These are phyloP conservation scores for Alternaria atra DNA, from an alignment of 2,329 filamentous ascomycete genomes.

Conservation along the genomic window DNA sequence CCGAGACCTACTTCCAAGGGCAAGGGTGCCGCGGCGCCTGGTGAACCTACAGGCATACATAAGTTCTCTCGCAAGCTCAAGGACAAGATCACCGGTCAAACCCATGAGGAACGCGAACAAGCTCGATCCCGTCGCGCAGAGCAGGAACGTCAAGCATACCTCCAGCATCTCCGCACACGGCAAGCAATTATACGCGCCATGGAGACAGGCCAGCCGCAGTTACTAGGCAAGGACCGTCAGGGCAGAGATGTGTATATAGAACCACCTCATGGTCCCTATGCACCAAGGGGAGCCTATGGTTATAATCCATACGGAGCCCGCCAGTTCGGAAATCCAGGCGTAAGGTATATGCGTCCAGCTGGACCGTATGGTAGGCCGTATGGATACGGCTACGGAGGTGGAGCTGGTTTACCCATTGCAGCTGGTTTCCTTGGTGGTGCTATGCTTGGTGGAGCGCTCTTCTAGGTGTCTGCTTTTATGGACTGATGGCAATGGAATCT, in stretches of 20 bases:
- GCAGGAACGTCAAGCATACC: slow-evolving; percentile 62
- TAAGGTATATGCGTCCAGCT: slow-evolving; percentile 59
- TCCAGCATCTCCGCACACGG: slow-evolving; percentile 61
- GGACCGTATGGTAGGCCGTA: slow-evolving; percentile 56
- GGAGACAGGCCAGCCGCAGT: slow-evolving; percentile 65
- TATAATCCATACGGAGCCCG: slow-evolving; percentile 58
- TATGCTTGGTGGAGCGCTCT: slow-evolving; percentile 42
- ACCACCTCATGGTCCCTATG: slow-evolving; percentile 55
- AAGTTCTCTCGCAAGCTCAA: slow-evolving; percentile 66
- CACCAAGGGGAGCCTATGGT: slow-evolving; percentile 47
- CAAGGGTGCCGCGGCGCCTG: slow-evolving; percentile 8
- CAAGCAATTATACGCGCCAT: slow-evolving; percentile 61
- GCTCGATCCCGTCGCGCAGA: slow-evolving; percentile 58
- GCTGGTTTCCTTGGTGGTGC: slow-evolving; percentile 48
- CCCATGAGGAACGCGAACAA: slow-evolving; percentile 63
- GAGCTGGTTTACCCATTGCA: slow-evolving; percentile 47
- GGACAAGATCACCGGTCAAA: slow-evolving; percentile 66
- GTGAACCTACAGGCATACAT: slow-evolving; percentile 48
- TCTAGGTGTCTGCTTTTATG: slow-evolving; percentile 18
- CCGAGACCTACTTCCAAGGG: slow-evolving; percentile 18
- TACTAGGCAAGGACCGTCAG: slow-evolving; percentile 62
- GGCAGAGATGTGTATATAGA: slow-evolving; percentile 68
- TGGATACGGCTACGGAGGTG: slow-evolving; percentile 51
- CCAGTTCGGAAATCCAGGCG: slow-evolving; percentile 59
- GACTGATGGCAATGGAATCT: not conserved